phyloP scores from a whole-genome alignment of 1,284 basidiomycete genomes.

The Boletellus dicymbophilus region DNA sequence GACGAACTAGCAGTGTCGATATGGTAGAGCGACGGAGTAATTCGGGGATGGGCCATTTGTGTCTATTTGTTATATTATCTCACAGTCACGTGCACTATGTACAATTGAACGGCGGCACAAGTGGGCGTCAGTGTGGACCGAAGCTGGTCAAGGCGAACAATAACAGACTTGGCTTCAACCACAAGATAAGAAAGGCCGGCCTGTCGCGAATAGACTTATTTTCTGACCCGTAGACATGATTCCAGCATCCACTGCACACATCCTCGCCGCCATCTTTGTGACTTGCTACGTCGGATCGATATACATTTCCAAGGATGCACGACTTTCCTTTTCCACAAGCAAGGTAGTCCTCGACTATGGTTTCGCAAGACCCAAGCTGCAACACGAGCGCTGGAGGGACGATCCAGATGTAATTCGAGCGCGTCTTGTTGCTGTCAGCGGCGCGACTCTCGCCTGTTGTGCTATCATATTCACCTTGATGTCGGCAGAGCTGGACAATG shows the following conservation, averaged over 20 bases:
- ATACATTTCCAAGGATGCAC: slow-evolving; percentile 58
- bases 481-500: slow-evolving; percentile 28
- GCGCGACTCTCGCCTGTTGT: slow-evolving; percentile 58
- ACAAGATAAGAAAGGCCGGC: slow-evolving; percentile 19
- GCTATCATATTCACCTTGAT: slow-evolving; percentile 43
- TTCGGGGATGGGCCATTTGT: slow-evolving; percentile 22
- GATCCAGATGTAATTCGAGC: slow-evolving; percentile 75
- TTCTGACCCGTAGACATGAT: slow-evolving; percentile 24
- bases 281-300: slow-evolving; percentile 63
- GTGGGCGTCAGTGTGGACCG: too few relatives aligned
- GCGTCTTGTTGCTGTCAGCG: slow-evolving; percentile 57
- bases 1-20: too few relatives aligned
- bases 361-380: slow-evolving; percentile 30
- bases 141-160: slow-evolving; percentile 20
- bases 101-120: too few relatives aligned
- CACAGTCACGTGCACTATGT: slow-evolving; percentile 27
- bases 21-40: slow-evolving; percentile 17
- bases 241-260: slow-evolving; percentile 40
- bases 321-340: slow-evolving; percentile 47
- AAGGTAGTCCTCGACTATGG: slow-evolving; percentile 27
- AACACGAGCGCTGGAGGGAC: slow-evolving; percentile 60
- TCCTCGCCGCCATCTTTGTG: slow-evolving; percentile 50
- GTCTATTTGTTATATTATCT: slow-evolving; percentile 15
- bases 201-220: slow-evolving; percentile 5
- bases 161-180: slow-evolving; percentile 15